A percentile compares a stretch with the other conserved stretches of the same genome.
Conservation (phyloP, 106 monocot species). For the Cymbidium sinense region DNA sequence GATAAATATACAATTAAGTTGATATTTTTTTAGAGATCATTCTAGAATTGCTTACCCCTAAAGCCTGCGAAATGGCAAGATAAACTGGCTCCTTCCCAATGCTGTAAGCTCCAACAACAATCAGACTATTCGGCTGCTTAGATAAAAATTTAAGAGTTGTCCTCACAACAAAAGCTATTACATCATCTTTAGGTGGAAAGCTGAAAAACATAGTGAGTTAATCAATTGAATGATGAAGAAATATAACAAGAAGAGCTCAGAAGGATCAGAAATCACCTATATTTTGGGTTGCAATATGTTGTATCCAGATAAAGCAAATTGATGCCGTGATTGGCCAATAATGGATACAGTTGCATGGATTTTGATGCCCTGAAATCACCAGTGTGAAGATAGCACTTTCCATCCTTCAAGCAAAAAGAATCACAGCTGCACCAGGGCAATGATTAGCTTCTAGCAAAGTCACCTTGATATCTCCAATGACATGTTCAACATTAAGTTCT, state of each 20-base stretch:
- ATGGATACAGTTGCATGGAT: conserved; percentile 40
- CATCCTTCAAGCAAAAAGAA: conserved; percentile 48
- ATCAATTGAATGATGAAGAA: not conserved
- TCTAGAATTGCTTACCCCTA: conserved; percentile 33
- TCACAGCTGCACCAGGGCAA: conserved; percentile 69
- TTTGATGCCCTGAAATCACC: conserved; percentile 75
- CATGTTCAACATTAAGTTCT: conserved; percentile 47
- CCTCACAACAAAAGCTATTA: conserved; percentile 53
- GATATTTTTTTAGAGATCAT: not conserved
- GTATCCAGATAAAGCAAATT: conserved; percentile 66
- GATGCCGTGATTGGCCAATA: conserved; percentile 29
- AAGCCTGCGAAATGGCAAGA: conserved; percentile 44
- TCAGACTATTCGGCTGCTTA: conserved; percentile 52
- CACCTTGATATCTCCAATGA: conserved; percentile 51
- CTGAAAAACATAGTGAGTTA: conserved; percentile 19
- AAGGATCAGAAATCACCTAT: conserved; percentile 28
- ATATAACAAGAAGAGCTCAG: not conserved
- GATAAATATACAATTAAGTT: too few relatives aligned
- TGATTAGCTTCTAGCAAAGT: conserved; percentile 69
- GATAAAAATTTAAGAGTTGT: conserved; percentile 26
- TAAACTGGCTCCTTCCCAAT: conserved; percentile 74
- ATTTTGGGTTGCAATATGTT: conserved; percentile 69
- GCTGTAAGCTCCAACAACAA: conserved; percentile 76
- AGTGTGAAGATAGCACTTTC: conserved; percentile 47
- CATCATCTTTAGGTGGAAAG: conserved; percentile 69